Base-by-base conservation (phyloP, 306 rosid genomes). In the Vicia villosa region DNA sequence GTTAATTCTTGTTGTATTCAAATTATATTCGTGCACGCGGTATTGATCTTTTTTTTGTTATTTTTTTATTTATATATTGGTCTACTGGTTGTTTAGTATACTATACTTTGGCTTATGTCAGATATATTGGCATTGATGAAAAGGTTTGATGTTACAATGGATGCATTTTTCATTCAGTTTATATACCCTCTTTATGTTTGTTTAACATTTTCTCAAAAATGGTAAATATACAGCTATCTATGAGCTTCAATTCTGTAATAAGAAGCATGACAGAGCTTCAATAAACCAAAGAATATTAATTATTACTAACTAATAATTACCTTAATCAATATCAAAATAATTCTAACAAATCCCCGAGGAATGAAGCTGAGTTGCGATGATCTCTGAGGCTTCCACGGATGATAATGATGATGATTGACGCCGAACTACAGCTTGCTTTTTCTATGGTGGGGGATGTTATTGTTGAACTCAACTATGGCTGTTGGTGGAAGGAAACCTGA, bases 401-500 rank as follows among this genome's bases (percentile, higher is more conserved):
- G 15, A 10, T 19, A 10, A 40, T 26, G 13, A 41, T 34, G 58
- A 55, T 43, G 66, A 11, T 24, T 37, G 54, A 56, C 17, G 70
- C 13, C 19, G 66, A 50, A 20, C 38, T 80, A 68, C 45, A 74
- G 61, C 68, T 4, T 17, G 26, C 63, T 69, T 38, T 63, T 43
- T 40, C 6, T 3, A 46, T 41, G 73, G 56, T 30, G 34, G n/a
- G 22, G 54, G 55, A 61, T 52, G 43, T 80, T 79, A 83, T 82
- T 84, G 40, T 68, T 63, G 41, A 88, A 80, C 66, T 84, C 75
- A 40, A 89, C 96, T 60, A 94, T 88, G 77, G 99, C 91, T n/a
- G 95, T 77, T 7, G 99, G 99, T 28, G 95, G 96, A 63, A 91
- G 88, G 59, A 62, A 85, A 45, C 99, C 95, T 0, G 51, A 73